Evolutionary conservation across 2,329 filamentous ascomycete genomes (phyloP).

Genomic region (Periconia macrospinosa): DNA sequence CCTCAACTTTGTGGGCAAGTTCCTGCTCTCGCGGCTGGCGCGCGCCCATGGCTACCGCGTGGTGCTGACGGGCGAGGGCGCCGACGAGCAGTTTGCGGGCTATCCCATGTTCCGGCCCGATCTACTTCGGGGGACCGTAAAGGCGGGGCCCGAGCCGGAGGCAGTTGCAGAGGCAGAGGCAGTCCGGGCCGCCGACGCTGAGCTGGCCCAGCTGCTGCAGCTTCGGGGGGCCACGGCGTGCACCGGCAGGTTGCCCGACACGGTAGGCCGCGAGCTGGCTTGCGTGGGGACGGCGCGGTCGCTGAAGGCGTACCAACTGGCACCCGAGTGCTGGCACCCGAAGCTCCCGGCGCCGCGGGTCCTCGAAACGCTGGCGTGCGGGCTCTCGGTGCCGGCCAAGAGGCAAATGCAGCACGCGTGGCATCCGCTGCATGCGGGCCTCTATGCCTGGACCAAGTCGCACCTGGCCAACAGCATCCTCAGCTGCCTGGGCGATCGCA

Average conservation of each 20-base stretch:
- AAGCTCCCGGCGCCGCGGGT: slow-evolving; percentile 16
- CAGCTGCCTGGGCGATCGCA: slow-evolving; percentile 48
- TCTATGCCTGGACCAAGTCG: slow-evolving; percentile 28
- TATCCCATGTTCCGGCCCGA: slow-evolving; percentile 54
- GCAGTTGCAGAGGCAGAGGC: too few species aligned
- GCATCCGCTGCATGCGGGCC: slow-evolving; percentile 27
- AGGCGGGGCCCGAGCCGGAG: slow-evolving; percentile 54
- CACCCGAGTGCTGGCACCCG: slow-evolving; percentile 12
- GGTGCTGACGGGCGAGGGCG: slow-evolving; percentile 56
- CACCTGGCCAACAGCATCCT: slow-evolving; percentile 40
- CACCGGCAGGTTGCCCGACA: slow-evolving; percentile 16
- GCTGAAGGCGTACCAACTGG: slow-evolving; percentile 14
- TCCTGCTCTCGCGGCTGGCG: slow-evolving; percentile 52
- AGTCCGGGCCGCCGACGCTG: slow-evolving; percentile 5
- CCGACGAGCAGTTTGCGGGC: slow-evolving; percentile 59
- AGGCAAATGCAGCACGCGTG: slow-evolving; percentile 19
- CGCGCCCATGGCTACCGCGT: slow-evolving; percentile 55
- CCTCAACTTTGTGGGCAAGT: slow-evolving; percentile 57
- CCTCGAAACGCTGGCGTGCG: slow-evolving; percentile 8
- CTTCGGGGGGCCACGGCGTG: slow-evolving; percentile 19
- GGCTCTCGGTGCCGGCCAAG: slow-evolving; percentile 22
- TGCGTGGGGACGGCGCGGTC: too few species aligned
- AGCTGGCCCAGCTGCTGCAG: slow-evolving; percentile 12
- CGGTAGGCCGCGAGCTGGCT: slow-evolving; percentile 12
- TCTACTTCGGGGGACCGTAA: slow-evolving; percentile 51